Evolutionary conservation across 2,329 filamentous ascomycete genomes (phyloP), one percentile per base, ranked within the genome.

Genomic region (Neonectria hederae): DNA sequence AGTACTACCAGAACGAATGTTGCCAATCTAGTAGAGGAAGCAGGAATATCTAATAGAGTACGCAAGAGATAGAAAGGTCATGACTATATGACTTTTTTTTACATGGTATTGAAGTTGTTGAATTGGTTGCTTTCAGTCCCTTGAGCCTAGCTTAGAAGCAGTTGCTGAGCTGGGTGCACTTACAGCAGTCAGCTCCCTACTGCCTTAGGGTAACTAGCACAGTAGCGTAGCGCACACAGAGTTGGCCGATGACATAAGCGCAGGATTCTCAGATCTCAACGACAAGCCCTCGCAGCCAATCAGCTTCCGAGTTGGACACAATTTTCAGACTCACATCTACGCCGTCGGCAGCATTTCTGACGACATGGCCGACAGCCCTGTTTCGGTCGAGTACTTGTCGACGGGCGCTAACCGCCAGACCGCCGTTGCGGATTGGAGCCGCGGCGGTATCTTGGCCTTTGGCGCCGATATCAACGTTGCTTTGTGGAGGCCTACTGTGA

Each of bases 391-490:
- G 66, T 88, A 89, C 70, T 77, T 96, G 70, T 90, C 93, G 51
- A 89, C 90, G 67, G 96, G 96, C 65, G 95, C 93, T 51, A 99
- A 98, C 79, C 87, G 95, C 72, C 93, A 98, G 74, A 92, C 95
- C 19, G 90, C 91, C 17, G 92, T 93, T 28, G 94, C 95, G 28
- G 95, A 98, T 81, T 99, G 96, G 96, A 89, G 92, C 75, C 76
- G 80, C 21, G 81, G 85, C 67, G 92, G 91, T 10, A 77, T 94
- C 48, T 83, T 99, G 58, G 96, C 94, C 30, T 99, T 93, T 81
- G 96, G 96, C 32, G 91, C 94, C 9, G 93, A 97, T 79, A 89
- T 90, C 71, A 96, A 96, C 80, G 86, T 99, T 72, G 95, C 94
- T 46, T 76, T 98, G 43, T 99, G 96, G 96, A 84, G 89, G 76